Percentiles rank a stretch among this genome's conserved stretches.
Conservation (phyloP, 2,329 filamentous ascomycete species). For the Cercospora berteroae region DNA sequence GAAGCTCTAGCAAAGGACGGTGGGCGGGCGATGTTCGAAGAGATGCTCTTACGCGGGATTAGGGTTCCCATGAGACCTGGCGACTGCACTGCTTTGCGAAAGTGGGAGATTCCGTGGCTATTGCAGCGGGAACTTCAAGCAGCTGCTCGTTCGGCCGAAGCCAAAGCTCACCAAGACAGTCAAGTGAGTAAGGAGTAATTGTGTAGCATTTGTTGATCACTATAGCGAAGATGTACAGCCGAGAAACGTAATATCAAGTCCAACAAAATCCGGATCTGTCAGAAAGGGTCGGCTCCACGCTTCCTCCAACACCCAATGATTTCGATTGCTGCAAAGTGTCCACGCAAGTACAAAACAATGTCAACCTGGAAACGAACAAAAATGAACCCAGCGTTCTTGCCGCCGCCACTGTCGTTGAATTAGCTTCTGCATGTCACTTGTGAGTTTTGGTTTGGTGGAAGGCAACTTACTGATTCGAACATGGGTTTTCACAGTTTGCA, state of each 20-base stretch:
- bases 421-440: neutral
- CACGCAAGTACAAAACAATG: neutral
- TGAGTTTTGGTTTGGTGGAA: neutral
- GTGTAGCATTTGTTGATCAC: neutral
- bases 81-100: constrained; percentile 12
- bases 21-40: constrained; percentile 16
- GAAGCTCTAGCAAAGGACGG: neutral
- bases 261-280: neutral
- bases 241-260: neutral
- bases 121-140: neutral
- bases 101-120: constrained; percentile 8
- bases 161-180: neutral
- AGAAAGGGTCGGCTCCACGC: neutral
- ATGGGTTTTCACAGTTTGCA: constrained; percentile 9
- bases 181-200: neutral
- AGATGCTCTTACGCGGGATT: constrained; percentile 28
- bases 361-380: too few relatives aligned
- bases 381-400: neutral
- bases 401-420: neutral
- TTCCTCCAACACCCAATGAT: neutral
- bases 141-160: neutral
- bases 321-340: neutral
- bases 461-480: constrained; percentile 12
- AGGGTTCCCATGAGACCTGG: constrained; percentile 27
- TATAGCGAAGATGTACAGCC: neutral